Conservation (phyloP, 352 stramenopile genomes). For the Phytophthora quininea region DNA sequence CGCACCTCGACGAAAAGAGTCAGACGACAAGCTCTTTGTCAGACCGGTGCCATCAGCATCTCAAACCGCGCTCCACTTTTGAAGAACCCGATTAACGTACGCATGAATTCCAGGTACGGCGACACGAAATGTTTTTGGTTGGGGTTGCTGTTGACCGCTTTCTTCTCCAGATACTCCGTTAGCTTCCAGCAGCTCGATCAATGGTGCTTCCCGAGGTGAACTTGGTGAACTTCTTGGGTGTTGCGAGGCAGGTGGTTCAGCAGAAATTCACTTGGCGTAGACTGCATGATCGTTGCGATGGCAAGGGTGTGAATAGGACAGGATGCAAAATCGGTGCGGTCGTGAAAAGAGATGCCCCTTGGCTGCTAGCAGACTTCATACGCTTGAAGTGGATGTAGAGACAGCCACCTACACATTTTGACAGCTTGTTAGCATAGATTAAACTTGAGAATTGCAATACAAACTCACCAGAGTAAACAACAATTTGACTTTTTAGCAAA, state of each 20-base stretch:
- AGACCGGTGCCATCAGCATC: not conserved
- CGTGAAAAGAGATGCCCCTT: conserved; percentile 15
- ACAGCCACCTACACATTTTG: conserved; percentile 10
- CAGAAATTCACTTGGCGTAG: conserved; percentile 4
- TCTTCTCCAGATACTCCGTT: not conserved
- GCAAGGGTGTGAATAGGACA: conserved; percentile 14
- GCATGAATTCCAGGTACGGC: conserved; percentile 10
- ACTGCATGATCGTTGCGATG: conserved; percentile 9
- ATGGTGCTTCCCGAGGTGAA: not conserved
- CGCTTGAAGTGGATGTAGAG: conserved; percentile 15
- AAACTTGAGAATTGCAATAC: conserved; percentile 1
- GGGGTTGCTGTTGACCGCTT: not conserved
- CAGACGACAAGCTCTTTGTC: not conserved
- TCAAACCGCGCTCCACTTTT: conserved; percentile 9
- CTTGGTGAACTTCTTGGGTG: not conserved
- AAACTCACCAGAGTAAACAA: conserved; percentile 12
- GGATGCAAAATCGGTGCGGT: not conserved
- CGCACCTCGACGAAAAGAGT: conserved; percentile 11
- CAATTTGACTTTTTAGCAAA: conserved; percentile 3
- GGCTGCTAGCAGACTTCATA: conserved; percentile 5
- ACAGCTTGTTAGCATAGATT: not conserved
- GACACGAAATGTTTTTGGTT: not conserved
- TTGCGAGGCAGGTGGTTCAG: conserved; percentile 13
- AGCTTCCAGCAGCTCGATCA: conserved; percentile 2
- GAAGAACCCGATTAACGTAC: conserved; percentile 8